These are phyloP conservation scores for Mycena epipterygia DNA, from an alignment of 768 basidiomycete species.

Conservation along the genomic window DNA sequence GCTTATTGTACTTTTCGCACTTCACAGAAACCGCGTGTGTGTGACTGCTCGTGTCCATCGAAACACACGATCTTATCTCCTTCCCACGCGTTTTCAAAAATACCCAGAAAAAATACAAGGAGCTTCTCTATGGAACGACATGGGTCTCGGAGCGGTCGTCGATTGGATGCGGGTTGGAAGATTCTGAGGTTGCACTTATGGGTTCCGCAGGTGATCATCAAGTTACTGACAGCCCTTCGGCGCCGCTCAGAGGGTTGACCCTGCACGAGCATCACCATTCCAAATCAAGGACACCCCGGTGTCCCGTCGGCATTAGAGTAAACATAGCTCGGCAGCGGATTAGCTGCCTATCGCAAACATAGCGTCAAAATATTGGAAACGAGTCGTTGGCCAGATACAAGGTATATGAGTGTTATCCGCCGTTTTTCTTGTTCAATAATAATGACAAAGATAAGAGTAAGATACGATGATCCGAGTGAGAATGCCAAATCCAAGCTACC, in stretches of 20 bases:
- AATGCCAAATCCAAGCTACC: too few species aligned
- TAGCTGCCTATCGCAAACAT: conserved; percentile 14
- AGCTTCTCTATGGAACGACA: too few species aligned
- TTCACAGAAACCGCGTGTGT: background rate
- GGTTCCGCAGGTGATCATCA: background rate
- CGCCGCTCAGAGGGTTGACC: background rate
- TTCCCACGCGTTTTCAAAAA: too few species aligned
- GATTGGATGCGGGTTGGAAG: too few species aligned
- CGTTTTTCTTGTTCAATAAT: too few species aligned
- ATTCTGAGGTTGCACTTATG: too few species aligned
- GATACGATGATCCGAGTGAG: too few species aligned
- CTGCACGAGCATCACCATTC: background rate
- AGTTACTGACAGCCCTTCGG: too few species aligned
- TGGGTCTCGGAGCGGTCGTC: background rate
- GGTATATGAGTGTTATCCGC: background rate
- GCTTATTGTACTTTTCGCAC: background rate
- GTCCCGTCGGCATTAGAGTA: conserved; percentile 31
- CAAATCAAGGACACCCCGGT: conserved; percentile 13
- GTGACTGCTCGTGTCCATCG: background rate
- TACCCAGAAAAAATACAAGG: too few species aligned
- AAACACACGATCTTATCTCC: background rate
- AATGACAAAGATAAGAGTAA: background rate
- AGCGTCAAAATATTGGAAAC: too few species aligned
- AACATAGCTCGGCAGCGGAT: background rate
- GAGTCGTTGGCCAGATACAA: background rate